phyloP scores from a whole-genome alignment of 495 filamentous ascomycete genomes.

The Daldinia bambusicola region DNA sequence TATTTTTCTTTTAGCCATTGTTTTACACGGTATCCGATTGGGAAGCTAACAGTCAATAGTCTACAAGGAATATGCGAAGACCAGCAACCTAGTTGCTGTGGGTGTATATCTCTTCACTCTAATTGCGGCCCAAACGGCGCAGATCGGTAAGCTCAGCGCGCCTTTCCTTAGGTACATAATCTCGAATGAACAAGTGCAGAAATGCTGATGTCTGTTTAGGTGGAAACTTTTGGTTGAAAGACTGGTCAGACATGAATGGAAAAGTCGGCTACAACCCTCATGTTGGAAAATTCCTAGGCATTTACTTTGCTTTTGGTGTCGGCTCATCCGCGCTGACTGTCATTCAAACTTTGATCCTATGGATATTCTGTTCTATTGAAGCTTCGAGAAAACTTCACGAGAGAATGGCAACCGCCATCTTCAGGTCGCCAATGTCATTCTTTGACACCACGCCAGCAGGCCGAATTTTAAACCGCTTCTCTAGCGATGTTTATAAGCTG shows the following conservation, averaged over 20 bases:
- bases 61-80: conserved; percentile 89
- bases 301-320: conserved; percentile 93
- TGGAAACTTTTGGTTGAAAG: conserved; percentile 92
- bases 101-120: conserved; percentile 80
- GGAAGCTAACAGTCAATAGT: conserved; percentile 57
- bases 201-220: conserved; percentile 40
- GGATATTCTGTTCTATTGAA: conserved; percentile 99
- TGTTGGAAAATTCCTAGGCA: conserved; percentile 88
- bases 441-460: conserved; percentile 99
- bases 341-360: conserved; percentile 91
- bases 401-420: conserved; percentile 97
- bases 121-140: conserved; percentile 80
- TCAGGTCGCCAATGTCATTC: conserved; percentile 98
- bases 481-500: conserved; percentile 94
- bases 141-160: conserved; percentile 66
- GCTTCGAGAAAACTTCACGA: conserved; percentile 97
- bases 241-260: conserved; percentile 85
- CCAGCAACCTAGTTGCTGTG: conserved; percentile 89
- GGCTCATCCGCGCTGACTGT: conserved; percentile 89
- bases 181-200: not conserved
- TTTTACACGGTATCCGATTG: not conserved
- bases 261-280: conserved; percentile 71
- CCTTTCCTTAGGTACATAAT: not conserved
- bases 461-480: conserved; percentile 95
- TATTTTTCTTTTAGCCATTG: not conserved